These are phyloP conservation scores for Lentinula guzmanii DNA, from an alignment of 768 basidiomycete genomes.

Conservation along the genomic window DNA sequence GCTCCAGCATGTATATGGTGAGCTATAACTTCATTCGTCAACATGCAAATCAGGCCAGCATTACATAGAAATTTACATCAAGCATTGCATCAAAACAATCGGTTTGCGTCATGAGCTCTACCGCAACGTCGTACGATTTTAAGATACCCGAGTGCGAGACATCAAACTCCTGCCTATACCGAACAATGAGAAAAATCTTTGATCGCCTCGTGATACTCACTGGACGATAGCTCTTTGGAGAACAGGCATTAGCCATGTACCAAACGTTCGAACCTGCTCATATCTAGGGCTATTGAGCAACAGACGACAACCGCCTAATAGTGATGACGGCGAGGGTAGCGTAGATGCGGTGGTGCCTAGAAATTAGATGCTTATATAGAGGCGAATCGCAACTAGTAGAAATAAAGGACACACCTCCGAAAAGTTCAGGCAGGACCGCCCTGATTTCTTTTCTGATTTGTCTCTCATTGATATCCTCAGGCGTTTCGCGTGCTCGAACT, in stretches of 20 bases:
- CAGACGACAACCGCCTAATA: conserved; percentile 37
- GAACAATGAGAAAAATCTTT: neutral
- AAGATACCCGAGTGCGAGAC: conserved; percentile 31
- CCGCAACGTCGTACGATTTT: conserved; percentile 49
- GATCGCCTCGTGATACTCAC: conserved; percentile 25
- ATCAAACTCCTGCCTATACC: conserved; percentile 17
- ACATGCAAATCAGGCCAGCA: no score
- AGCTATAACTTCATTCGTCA: conserved; percentile 28
- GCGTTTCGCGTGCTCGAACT: conserved; percentile 58
- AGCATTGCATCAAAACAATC: conserved; percentile 65
- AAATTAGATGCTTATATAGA: conserved; percentile 1
- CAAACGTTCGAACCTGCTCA: conserved; percentile 67
- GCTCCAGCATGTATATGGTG: conserved; percentile 47
- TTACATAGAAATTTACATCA: conserved; percentile 42
- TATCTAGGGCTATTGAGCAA: conserved; percentile 57
- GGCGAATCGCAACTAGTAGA: neutral
- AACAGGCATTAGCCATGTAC: conserved; percentile 71
- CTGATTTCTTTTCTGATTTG: conserved; percentile 70
- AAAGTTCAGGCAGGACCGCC: conserved; percentile 56
- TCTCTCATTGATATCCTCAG: conserved; percentile 65
- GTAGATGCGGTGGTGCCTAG: conserved; percentile 24
- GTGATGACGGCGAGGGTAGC: conserved; percentile 28
- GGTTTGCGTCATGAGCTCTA: conserved; percentile 54
- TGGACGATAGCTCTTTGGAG: conserved; percentile 46
- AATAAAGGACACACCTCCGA: conserved; percentile 40